Evolutionary conservation across 331 rosid genomes (phyloP).

Genomic region (Malus hybrid): DNA sequence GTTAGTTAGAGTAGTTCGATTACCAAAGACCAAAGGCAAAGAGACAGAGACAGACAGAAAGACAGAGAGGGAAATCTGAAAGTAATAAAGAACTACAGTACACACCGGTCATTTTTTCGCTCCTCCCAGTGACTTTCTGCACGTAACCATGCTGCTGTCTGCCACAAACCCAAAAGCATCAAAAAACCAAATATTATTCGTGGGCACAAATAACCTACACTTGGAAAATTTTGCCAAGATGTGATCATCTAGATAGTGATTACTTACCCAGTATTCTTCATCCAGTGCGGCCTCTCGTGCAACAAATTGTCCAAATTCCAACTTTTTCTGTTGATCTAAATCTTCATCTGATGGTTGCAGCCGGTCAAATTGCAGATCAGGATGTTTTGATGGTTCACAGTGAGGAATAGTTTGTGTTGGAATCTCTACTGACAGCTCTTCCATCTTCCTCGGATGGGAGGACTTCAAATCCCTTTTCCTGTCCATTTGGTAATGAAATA

Average conservation of each 20-base stretch:
- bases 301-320: constrained; percentile 67
- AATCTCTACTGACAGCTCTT: constrained; percentile 42
- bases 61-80: neutral
- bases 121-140: constrained; percentile 93
- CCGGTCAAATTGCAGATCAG: constrained; percentile 57
- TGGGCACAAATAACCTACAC: neutral
- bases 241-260: neutral
- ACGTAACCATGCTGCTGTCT: constrained; percentile 97
- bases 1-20: neutral
- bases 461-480: constrained; percentile 58
- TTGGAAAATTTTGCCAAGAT: neutral
- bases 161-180: constrained; percentile 33
- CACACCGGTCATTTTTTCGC: constrained; percentile 52
- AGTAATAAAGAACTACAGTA: neutral
- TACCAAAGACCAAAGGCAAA: neutral
- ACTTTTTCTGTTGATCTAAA: constrained; percentile 27
- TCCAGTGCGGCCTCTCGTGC: constrained; percentile 77
- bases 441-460: constrained; percentile 34
- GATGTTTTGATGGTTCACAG: neutral
- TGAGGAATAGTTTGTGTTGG: constrained; percentile 28
- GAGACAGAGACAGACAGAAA: neutral
- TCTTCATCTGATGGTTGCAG: constrained; percentile 59
- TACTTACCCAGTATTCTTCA: constrained; percentile 92
- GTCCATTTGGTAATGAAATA: neutral
- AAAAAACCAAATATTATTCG: constrained; percentile 8